phyloP scores from a whole-genome alignment of 169 alveolate genomes.

The Cryptosporidium baileyi region DNA sequence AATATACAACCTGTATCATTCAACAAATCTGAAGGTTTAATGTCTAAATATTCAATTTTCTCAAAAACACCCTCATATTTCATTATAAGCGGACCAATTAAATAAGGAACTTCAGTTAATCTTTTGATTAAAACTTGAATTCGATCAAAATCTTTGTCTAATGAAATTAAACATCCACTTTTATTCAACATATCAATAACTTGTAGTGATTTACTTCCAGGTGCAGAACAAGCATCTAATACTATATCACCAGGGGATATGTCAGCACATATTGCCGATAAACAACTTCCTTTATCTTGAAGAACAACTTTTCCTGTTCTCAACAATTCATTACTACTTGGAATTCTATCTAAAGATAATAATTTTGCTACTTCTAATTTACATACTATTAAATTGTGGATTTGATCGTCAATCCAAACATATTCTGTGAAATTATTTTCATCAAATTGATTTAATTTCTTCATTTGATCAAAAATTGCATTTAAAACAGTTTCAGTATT shows the following conservation, averaged over 20 bases:
- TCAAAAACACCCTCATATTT: background rate
- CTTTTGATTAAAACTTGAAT: conserved; percentile 57
- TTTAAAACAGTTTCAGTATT: background rate
- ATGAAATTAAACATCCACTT: conserved; percentile 63
- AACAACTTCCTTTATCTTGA: conserved; percentile 73
- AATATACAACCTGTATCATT: conserved; percentile 39
- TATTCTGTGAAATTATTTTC: background rate
- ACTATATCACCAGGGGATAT: conserved; percentile 72
- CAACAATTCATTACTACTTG: conserved; percentile 58
- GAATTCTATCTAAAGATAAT: conserved; percentile 26
- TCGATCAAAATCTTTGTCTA: conserved; percentile 53
- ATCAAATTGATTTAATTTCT: background rate
- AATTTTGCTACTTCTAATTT: conserved; percentile 2
- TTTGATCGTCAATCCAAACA: conserved; percentile 29
- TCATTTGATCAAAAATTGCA: conserved; percentile 2
- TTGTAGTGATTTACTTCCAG: conserved; percentile 78
- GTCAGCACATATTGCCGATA: conserved; percentile 70
- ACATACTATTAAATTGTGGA: conserved; percentile 28
- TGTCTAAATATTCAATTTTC: background rate
- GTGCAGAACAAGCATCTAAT: conserved; percentile 78
- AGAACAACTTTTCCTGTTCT: conserved; percentile 38
- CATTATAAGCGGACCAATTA: conserved; percentile 41
- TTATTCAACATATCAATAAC: conserved; percentile 54
- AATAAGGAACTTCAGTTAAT: conserved; percentile 47
- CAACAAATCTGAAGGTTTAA: background rate